These are phyloP conservation scores for Coniochaeta pulveracea DNA, from an alignment of 2,329 filamentous ascomycete species.

Conservation along the genomic window DNA sequence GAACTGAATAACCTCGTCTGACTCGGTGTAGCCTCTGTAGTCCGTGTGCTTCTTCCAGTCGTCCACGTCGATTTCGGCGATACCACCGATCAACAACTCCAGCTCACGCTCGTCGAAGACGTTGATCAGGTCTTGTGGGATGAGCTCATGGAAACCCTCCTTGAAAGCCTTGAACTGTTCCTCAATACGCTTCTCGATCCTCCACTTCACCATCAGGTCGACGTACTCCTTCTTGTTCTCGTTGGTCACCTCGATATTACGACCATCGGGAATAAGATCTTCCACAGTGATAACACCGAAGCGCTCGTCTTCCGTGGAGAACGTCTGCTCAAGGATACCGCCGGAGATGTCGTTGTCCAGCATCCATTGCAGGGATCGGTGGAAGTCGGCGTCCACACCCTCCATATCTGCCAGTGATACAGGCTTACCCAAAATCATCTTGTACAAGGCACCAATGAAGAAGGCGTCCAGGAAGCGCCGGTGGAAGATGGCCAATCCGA, in stretches of 20 bases:
- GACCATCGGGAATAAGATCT: conserved; percentile 81
- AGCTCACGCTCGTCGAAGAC: conserved; percentile 98
- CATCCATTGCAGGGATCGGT: conserved; percentile 94
- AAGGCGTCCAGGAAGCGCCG: conserved; percentile 95
- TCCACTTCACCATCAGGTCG: conserved; percentile 97
- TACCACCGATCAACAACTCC: conserved; percentile 92
- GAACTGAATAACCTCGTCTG: conserved; percentile 92
- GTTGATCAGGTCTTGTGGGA: conserved; percentile 91
- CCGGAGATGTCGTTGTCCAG: conserved; percentile 92
- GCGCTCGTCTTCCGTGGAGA: conserved; percentile 92
- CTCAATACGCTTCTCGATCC: conserved; percentile 95
- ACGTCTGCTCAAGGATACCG: conserved; percentile 87
- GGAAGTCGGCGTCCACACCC: conserved; percentile 95
- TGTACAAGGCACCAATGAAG: conserved; percentile 98
- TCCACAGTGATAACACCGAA: conserved; percentile 93
- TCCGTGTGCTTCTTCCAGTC: conserved; percentile 99
- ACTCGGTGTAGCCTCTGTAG: conserved; percentile 96
- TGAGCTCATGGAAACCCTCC: conserved; percentile 93
- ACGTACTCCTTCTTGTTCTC: conserved; percentile 99
- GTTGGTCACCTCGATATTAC: conserved; percentile 92
- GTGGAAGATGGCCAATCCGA: conserved; percentile 96
- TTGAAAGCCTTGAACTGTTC: conserved; percentile 99
- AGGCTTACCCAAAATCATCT: conserved; percentile 95
- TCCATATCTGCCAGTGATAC: conserved; percentile 94
- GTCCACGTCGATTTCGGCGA: conserved; percentile 98